phyloP scores from a whole-genome alignment of 176 grass and related monocot genomes.

The Guadua angustifolia region DNA sequence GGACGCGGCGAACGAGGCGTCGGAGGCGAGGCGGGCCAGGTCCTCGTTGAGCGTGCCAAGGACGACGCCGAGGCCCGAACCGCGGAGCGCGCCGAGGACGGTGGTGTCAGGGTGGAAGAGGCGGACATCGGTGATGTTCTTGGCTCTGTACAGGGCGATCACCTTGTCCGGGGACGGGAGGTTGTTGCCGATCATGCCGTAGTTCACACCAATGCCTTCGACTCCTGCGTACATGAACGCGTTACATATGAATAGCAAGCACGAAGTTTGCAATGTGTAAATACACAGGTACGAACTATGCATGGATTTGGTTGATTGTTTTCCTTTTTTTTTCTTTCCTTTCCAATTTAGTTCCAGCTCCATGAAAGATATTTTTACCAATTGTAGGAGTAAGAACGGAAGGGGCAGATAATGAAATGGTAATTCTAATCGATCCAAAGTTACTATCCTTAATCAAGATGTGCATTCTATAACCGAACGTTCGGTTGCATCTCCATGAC shows the following conservation, averaged over 20 bases:
- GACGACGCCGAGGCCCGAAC: slow-evolving; percentile 68
- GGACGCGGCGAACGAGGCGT: slow-evolving; percentile 55
- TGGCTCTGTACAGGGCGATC: slow-evolving; percentile 59
- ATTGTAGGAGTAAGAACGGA: not conserved
- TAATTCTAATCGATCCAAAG: not conserved
- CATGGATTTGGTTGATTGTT: not conserved
- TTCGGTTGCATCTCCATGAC: not conserved
- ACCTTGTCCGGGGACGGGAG: slow-evolving; percentile 82
- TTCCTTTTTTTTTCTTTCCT: not conserved
- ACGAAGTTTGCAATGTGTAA: not conserved
- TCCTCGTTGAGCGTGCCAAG: slow-evolving; percentile 87
- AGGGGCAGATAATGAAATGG: not conserved
- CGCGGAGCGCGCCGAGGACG: slow-evolving; percentile 63
- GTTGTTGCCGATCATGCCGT: slow-evolving; percentile 73
- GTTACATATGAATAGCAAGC: not conserved
- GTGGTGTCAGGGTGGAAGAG: slow-evolving; percentile 73
- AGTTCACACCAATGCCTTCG: slow-evolving; percentile 76
- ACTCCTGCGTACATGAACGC: slow-evolving; percentile 49
- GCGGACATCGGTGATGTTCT: slow-evolving; percentile 62
- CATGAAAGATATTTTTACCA: not conserved
- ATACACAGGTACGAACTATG: not conserved
- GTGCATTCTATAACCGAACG: not conserved
- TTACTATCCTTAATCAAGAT: slow-evolving; percentile 17
- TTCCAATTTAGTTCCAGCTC: not conserved
- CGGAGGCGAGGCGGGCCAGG: slow-evolving; percentile 58